Evolutionary conservation across 768 basidiomycete species (phyloP).

Genomic region (Rhodocollybia butyracea): DNA sequence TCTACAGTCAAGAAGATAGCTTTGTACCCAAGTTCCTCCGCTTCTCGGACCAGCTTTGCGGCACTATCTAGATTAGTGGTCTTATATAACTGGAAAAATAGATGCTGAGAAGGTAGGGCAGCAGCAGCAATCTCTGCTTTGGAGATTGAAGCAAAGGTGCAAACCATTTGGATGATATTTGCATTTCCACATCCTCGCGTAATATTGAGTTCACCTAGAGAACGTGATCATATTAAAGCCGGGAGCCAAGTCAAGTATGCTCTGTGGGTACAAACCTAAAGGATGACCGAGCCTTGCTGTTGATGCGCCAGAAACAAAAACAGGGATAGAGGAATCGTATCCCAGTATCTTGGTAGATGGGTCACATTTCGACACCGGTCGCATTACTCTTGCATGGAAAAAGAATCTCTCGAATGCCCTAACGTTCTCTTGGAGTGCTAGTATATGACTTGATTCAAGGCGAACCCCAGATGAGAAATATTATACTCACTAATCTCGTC

Average conservation of each 20-base stretch:
- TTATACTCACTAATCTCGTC: slow-evolving; percentile 73
- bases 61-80: slow-evolving; percentile 65
- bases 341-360: slow-evolving; percentile 75
- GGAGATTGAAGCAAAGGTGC: slow-evolving; percentile 72
- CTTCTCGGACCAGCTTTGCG: slow-evolving; percentile 64
- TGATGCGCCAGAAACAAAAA: slow-evolving; percentile 85
- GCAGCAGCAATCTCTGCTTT: slow-evolving; percentile 58
- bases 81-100: slow-evolving; percentile 89
- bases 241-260: no score
- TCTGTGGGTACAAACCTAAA: slow-evolving; percentile 21
- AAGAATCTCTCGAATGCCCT: slow-evolving; percentile 81
- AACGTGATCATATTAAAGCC: no score
- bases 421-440: slow-evolving; percentile 65
- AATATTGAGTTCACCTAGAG: slow-evolving; percentile 77
- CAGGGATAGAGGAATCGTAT: slow-evolving; percentile 67
- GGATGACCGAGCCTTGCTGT: slow-evolving; percentile 86
- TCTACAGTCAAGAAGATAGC: slow-evolving; percentile 93
- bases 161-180: slow-evolving; percentile 83
- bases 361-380: slow-evolving; percentile 57
- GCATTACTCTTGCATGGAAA: slow-evolving; percentile 83
- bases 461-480: neutral
- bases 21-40: slow-evolving; percentile 76
- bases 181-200: slow-evolving; percentile 62
- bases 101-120: slow-evolving; percentile 49
- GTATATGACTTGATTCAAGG: no score